Base-by-base conservation (phyloP, 768 basidiomycete species). In the Hypsizygus marmoreus region DNA sequence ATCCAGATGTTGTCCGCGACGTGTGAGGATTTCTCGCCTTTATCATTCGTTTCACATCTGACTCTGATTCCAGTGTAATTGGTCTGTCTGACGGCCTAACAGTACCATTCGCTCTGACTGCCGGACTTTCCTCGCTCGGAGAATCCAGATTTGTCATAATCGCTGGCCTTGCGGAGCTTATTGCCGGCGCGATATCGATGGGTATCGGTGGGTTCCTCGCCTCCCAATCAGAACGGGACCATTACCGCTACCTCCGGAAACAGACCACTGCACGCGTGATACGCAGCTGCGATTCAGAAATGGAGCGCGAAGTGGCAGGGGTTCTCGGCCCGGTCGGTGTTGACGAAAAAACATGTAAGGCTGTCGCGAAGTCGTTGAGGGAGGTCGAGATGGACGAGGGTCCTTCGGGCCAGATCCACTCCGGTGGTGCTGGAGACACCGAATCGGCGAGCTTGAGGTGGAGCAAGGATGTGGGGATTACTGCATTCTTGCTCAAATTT, bases 201-300 rank as follows among this genome's bases (percentile, higher is more conserved):
- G 97, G 97, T 50, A 89, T 99, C 30, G 97, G 97, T 42, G 95
- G 95, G 14, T 97, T 95, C 77, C 85, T 99, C 38, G 94, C 94
- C 2, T 93, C 95, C 1, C 91, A 99, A 67, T 88, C 95, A 23
- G 97, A 99, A 67, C 86, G 94, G 35, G 95, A 97, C 63, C 89
- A 97, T 67, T 95, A 87, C 63, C 88, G 84, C 35, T 97, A 88
- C 68, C 80, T 88, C 23, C 80, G 75, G 22, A 75, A 79, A 29
- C 79, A 84, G 50, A 95, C 91, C 8, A 73, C 84, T 32, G 77
- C 84, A 13, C 85, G 95, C 23, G 94, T 98, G n/a, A 63, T 78
- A 2, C 84, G 91, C 10, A 92, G 88, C 44, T 99, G 97, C 61
- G 81, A 83, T 7, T 93, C 93, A 38, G 95, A 98, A 73, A 88